Conservation (phyloP, 2,329 filamentous ascomycete genomes). For the Ceratocystis colombiana region DNA sequence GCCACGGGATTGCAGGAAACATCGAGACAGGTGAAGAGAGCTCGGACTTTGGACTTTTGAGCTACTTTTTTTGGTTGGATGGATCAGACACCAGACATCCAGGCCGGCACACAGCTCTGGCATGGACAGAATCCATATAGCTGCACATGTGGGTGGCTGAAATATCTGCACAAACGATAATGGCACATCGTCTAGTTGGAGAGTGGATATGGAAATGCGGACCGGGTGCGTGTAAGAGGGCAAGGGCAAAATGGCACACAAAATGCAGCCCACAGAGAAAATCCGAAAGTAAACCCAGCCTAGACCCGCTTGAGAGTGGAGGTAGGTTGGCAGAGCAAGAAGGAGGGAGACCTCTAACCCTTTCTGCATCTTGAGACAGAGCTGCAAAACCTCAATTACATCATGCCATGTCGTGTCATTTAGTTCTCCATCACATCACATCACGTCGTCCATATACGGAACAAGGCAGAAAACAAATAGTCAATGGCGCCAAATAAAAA, state of each 20-base stretch:
- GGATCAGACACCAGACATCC: background rate
- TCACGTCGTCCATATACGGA: no score
- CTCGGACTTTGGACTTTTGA: conserved; percentile 1
- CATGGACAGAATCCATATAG: no score
- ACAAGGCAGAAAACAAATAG: no score
- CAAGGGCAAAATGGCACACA: conserved; percentile 21
- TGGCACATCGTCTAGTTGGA: background rate
- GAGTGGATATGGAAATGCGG: background rate
- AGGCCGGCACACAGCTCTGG: background rate
- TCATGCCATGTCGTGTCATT: background rate
- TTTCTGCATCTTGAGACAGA: background rate
- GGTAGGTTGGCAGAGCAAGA: background rate
- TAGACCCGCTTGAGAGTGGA: background rate
- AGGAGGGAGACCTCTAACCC: no score
- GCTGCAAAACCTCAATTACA: conserved; percentile 9
- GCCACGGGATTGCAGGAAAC: background rate
- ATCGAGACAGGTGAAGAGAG: background rate
- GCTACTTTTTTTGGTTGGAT: background rate
- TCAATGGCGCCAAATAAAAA: no score
- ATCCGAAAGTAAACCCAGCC: background rate
- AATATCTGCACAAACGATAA: no score
- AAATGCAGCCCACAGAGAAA: conserved; percentile 20
- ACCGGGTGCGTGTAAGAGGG: conserved; percentile 21
- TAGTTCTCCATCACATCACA: no score
- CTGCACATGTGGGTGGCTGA: no score